Conservation (phyloP, 805 yeast species). For the Lachancea sp. region DNA sequence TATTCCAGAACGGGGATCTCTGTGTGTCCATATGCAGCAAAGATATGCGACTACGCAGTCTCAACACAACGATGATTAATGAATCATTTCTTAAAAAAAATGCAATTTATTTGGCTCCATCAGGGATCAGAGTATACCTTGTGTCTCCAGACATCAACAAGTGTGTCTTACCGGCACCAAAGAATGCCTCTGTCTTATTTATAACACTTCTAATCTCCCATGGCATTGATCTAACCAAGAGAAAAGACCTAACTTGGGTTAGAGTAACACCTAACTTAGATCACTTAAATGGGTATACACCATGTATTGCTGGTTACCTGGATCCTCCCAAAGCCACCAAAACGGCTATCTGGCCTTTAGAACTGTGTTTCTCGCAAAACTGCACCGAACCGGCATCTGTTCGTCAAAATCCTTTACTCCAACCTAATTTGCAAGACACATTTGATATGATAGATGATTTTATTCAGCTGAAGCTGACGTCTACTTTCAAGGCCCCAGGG, state of each 20-base stretch:
- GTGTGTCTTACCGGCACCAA: constrained; percentile 38
- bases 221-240: constrained; percentile 25
- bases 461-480: constrained; percentile 35
- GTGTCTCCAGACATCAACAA: constrained; percentile 33
- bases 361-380: constrained; percentile 53
- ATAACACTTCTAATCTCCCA: constrained; percentile 36
- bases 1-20: constrained; percentile 42
- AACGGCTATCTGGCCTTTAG: constrained; percentile 67
- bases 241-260: constrained; percentile 47
- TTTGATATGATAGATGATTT: constrained; percentile 37
- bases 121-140: constrained; percentile 46
- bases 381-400: neutral
- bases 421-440: constrained; percentile 27
- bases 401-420: neutral
- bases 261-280: constrained; percentile 60
- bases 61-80: constrained; percentile 25
- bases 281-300: constrained; percentile 63
- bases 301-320: constrained; percentile 52
- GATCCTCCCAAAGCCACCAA: constrained; percentile 46
- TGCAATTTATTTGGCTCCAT: constrained; percentile 48
- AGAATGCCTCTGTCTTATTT: constrained; percentile 34
- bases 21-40: constrained; percentile 33
- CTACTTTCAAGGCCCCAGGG: constrained; percentile 35
- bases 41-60: constrained; percentile 30
- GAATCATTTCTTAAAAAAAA: constrained; percentile 26